These are phyloP conservation scores for Tripterygium wilfordii DNA, from an alignment of 177 flowering plant species.

Conservation along the genomic window DNA sequence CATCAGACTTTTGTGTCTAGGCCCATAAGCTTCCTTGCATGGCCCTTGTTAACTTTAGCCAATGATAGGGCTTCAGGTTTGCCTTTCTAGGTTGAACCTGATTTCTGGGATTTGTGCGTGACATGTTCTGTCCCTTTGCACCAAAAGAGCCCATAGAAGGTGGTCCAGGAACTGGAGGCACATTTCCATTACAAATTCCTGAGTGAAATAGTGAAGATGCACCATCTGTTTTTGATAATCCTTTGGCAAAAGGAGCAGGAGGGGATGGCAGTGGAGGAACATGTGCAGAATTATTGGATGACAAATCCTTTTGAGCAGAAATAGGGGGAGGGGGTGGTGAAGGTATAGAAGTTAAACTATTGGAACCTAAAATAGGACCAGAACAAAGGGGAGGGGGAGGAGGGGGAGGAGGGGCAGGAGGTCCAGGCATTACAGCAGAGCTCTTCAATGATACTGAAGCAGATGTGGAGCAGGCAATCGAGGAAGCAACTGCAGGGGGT, in stretches of 20 bases:
- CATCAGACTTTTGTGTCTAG: conserved; percentile 74
- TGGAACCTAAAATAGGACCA: conserved; percentile 6
- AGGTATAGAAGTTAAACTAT: conserved; percentile 15
- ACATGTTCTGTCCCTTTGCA: conserved; percentile 38
- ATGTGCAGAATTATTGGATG: conserved; percentile 9
- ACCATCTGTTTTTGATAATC: conserved; percentile 18
- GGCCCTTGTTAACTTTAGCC: conserved; percentile 91
- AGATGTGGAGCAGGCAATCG: not conserved
- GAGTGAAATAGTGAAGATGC: conserved; percentile 14
- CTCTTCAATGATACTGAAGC: no score
- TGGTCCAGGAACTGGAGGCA: conserved; percentile 59
- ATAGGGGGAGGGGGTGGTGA: conserved; percentile 41
- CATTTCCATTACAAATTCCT: conserved; percentile 20
- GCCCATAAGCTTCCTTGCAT: conserved; percentile 98
- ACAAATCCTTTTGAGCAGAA: conserved; percentile 4
- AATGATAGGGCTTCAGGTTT: conserved; percentile 79
- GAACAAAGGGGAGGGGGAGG: conserved; percentile 27
- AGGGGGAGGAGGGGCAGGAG: no score
- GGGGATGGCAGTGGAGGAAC: conserved; percentile 51
- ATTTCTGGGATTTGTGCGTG: conserved; percentile 39
- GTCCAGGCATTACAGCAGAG: conserved; percentile 2
- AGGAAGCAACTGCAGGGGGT: conserved; percentile 3
- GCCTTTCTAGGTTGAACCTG: conserved; percentile 37
- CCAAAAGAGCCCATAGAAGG: conserved; percentile 35
- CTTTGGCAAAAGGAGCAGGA: conserved; percentile 31